phyloP scores from a whole-genome alignment of 352 stramenopile species.

The Pythium guiyangense region DNA sequence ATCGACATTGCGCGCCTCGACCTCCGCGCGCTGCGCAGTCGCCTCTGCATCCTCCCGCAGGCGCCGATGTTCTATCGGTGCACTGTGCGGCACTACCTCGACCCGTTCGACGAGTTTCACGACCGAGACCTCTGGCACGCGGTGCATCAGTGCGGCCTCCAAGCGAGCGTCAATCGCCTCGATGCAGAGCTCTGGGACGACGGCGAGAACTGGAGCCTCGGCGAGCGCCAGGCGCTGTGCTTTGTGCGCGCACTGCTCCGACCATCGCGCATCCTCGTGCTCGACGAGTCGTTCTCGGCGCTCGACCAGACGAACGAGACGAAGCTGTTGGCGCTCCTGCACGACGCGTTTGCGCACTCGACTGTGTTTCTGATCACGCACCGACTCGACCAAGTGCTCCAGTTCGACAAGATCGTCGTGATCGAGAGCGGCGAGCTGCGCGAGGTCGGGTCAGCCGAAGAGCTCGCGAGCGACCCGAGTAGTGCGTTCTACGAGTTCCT shows the following conservation, averaged over 20 bases:
- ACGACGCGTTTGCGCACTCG: slow-evolving; percentile 14
- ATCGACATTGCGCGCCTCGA: slow-evolving; percentile 57
- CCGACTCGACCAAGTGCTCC: slow-evolving; percentile 52
- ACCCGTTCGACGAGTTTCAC: slow-evolving; percentile 83
- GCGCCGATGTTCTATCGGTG: slow-evolving; percentile 92
- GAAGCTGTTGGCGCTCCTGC: slow-evolving; percentile 81
- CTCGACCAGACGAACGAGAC: slow-evolving; percentile 83
- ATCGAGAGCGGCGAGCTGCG: slow-evolving; percentile 14
- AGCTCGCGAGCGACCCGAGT: slow-evolving; percentile 27
- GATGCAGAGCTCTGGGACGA: slow-evolving; percentile 36
- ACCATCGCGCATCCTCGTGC: slow-evolving; percentile 78
- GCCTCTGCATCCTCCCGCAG: slow-evolving; percentile 73
- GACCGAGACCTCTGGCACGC: slow-evolving; percentile 52
- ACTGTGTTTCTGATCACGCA: slow-evolving; percentile 91
- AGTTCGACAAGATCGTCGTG: slow-evolving; percentile 11
- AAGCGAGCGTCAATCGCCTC: slow-evolving; percentile 13
- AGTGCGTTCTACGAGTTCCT: slow-evolving; percentile 49
- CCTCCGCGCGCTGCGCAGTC: slow-evolving; percentile 28
- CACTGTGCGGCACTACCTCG: slow-evolving; percentile 89
- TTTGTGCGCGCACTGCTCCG: slow-evolving; percentile 83
- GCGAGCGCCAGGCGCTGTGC: slow-evolving; percentile 89
- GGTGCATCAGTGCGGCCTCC: slow-evolving; percentile 33
- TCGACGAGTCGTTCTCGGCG: slow-evolving; percentile 86
- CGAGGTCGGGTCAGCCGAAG: slow-evolving; percentile 29
- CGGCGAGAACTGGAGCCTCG: slow-evolving; percentile 87